Conservation (phyloP, 176 grass and related monocot species). For the Pharus latifolius region DNA sequence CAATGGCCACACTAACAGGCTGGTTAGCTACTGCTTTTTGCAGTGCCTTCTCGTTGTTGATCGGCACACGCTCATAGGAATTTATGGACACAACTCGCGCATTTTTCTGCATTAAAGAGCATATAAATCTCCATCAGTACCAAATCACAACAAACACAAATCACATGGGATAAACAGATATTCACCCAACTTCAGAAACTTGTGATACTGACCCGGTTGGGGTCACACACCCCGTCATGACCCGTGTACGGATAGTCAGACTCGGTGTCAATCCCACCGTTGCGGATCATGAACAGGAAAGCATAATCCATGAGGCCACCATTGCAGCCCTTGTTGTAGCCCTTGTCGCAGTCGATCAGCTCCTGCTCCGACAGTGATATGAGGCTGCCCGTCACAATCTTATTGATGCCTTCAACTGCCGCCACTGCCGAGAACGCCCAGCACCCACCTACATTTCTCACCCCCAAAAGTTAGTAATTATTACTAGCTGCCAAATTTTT, state of each 20-base stretch:
- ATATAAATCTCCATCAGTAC: not conserved
- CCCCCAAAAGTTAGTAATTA: not conserved
- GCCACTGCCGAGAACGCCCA: conserved; percentile 44
- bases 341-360: conserved; percentile 39
- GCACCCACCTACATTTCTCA: conserved; percentile 22
- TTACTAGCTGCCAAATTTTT: not conserved
- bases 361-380: conserved; percentile 52
- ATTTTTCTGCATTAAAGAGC: conserved; percentile 28
- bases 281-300: conserved; percentile 29
- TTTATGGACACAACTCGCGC: conserved; percentile 25
- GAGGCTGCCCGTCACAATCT: conserved; percentile 36
- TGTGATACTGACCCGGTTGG: conserved; percentile 16
- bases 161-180: no score
- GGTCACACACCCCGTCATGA: conserved; percentile 19
- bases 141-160: no score
- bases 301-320: conserved; percentile 45
- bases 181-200: not conserved
- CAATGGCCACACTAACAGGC: conserved; percentile 49
- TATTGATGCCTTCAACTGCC: conserved; percentile 47
- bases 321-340: conserved; percentile 31
- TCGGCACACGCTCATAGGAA: conserved; percentile 29
- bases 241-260: conserved; percentile 20
- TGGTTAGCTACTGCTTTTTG: conserved; percentile 28
- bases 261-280: conserved; percentile 31
- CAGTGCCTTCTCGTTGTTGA: conserved; percentile 28